Percentiles rank a stretch among this genome's conserved stretches.
phyloP scores from a whole-genome alignment of 805 yeast genomes.

The Saccharomycopsis capsularis region DNA sequence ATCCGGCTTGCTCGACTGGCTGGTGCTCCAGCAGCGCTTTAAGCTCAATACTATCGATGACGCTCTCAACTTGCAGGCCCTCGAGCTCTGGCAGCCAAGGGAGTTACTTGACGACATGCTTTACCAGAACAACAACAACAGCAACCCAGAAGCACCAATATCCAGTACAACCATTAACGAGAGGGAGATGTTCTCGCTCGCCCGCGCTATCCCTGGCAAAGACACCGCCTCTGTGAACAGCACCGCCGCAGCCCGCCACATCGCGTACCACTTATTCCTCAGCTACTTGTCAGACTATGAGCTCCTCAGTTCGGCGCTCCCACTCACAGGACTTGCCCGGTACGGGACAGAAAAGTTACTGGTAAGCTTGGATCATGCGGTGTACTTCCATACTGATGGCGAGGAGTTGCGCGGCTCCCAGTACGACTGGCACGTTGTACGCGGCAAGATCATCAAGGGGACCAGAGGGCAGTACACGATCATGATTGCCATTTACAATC shows the following conservation, averaged over 20 bases:
- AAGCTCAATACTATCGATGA: neutral
- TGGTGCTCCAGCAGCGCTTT: neutral
- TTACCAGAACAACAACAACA: neutral
- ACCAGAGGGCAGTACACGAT: constrained; percentile 10
- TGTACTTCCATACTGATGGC: constrained; percentile 10
- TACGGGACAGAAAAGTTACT: neutral
- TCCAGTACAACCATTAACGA: neutral
- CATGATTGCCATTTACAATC: constrained; percentile 6
- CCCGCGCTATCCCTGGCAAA: neutral
- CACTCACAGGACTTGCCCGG: constrained; percentile 2
- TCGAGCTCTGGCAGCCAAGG: neutral
- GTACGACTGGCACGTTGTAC: constrained; percentile 3
- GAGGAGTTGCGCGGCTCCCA: neutral
- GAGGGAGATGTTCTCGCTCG: neutral
- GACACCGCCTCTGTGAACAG: neutral
- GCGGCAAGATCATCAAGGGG: constrained; percentile 6
- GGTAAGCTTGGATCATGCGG: constrained; percentile 13
- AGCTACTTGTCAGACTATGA: constrained; percentile 10
- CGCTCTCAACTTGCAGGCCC: neutral
- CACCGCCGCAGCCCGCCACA: neutral
- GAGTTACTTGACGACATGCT: neutral
- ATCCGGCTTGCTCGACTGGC: neutral
- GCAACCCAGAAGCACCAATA: neutral
- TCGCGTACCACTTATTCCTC: neutral
- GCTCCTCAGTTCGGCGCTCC: neutral